phyloP scores from a whole-genome alignment of 208 protist species.

The Kentomonas sorsogonicus region DNA sequence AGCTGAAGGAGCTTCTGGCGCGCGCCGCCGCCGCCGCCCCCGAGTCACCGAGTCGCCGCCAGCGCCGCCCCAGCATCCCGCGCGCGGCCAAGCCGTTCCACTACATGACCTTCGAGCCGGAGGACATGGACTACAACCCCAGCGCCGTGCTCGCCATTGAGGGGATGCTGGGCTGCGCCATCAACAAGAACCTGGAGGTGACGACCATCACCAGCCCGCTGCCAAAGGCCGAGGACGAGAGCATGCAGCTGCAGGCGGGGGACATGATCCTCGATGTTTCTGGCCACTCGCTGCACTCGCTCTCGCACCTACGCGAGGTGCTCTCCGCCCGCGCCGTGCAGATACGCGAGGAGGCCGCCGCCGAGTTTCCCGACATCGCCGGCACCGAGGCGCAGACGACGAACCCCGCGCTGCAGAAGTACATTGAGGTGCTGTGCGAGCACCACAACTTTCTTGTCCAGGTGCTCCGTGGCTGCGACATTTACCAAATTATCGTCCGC shows the following conservation, averaged over 20 bases:
- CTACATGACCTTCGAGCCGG: slow-evolving; percentile 82
- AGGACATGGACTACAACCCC: slow-evolving; percentile 82
- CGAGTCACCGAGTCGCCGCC: slow-evolving; percentile 34
- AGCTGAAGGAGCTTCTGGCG: slow-evolving; percentile 35
- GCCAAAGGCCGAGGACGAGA: slow-evolving; percentile 55
- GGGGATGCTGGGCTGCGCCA: slow-evolving; percentile 74
- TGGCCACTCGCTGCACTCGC: slow-evolving; percentile 72
- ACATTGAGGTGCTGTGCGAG: slow-evolving; percentile 81
- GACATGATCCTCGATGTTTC: slow-evolving; percentile 87
- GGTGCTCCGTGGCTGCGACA: slow-evolving; percentile 81
- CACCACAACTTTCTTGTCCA: slow-evolving; percentile 87
- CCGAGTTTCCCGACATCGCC: slow-evolving; percentile 67
- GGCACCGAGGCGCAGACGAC: slow-evolving; percentile 47
- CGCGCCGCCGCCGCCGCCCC: slow-evolving; percentile 14
- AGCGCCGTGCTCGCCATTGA: slow-evolving; percentile 72
- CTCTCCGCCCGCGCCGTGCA: slow-evolving; percentile 70
- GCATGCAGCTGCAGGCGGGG: slow-evolving; percentile 77
- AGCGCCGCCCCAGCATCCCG: slow-evolving; percentile 34
- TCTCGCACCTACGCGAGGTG: slow-evolving; percentile 83
- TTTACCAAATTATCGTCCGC: slow-evolving; percentile 82
- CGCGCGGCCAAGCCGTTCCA: slow-evolving; percentile 74
- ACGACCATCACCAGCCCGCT: slow-evolving; percentile 64
- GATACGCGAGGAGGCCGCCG: slow-evolving; percentile 70
- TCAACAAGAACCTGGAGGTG: slow-evolving; percentile 87
- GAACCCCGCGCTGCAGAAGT: slow-evolving; percentile 81